phyloP scores from a whole-genome alignment of 176 grass and related monocot genomes.

The Musa acuminata region DNA sequence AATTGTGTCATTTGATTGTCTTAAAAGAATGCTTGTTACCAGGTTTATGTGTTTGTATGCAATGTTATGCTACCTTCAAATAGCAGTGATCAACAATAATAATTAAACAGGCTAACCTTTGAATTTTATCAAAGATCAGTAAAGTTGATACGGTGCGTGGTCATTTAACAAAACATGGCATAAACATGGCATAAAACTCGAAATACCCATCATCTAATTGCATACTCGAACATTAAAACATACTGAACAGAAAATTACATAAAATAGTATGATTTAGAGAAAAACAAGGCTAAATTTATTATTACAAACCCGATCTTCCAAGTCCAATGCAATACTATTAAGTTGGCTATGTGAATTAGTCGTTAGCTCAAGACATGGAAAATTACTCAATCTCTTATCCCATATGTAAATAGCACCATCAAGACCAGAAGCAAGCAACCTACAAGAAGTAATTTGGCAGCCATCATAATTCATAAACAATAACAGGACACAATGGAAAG shows the following conservation, averaged over 20 bases:
- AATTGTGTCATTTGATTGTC: no score
- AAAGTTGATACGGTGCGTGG: no score
- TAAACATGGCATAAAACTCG: no score
- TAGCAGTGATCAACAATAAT: no score
- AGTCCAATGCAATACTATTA: constrained; percentile 57
- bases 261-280: neutral
- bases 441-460: constrained; percentile 20
- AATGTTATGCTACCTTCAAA: no score
- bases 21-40: no score
- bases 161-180: neutral
- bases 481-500: no score
- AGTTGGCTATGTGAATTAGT: constrained; percentile 55
- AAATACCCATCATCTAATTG: neutral
- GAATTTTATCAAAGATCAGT: no score
- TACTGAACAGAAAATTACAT: neutral
- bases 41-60: no score
- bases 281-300: neutral
- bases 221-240: neutral
- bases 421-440: constrained; percentile 76
- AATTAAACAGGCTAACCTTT: no score
- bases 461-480: neutral
- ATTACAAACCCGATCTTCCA: constrained; percentile 54
- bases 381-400: constrained; percentile 62
- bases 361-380: constrained; percentile 58
- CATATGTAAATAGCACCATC: constrained; percentile 77